A percentile compares a stretch with the other conserved stretches of the same genome.
These are phyloP conservation scores for Phytopythium boreale DNA, from an alignment of 352 stramenopile genomes.

Conservation along the genomic window DNA sequence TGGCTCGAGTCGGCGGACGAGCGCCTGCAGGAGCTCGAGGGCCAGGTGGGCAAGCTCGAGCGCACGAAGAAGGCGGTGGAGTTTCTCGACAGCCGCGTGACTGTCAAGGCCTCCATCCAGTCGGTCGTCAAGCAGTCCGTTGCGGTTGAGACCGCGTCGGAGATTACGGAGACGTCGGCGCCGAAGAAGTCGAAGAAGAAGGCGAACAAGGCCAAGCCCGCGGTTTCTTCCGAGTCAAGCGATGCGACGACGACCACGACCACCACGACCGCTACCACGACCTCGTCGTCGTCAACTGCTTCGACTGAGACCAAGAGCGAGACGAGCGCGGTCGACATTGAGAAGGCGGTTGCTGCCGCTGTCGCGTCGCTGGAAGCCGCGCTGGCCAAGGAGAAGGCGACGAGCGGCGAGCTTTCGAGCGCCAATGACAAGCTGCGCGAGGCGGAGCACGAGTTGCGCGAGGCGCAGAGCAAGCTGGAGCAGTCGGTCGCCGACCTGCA, in stretches of 20 bases:
- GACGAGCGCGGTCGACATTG: neutral
- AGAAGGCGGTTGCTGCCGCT: slow-evolving; percentile 6
- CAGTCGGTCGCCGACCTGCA: slow-evolving; percentile 14
- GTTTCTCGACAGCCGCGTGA: slow-evolving; percentile 22
- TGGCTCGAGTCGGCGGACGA: slow-evolving; percentile 14
- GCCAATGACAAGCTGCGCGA: slow-evolving; percentile 17
- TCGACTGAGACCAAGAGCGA: slow-evolving; percentile 15
- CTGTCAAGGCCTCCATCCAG: neutral
- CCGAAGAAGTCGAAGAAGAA: slow-evolving; percentile 11
- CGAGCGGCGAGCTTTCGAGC: slow-evolving; percentile 12
- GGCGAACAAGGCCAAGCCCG: slow-evolving; percentile 15
- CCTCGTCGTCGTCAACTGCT: slow-evolving; percentile 7
- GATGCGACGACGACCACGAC: slow-evolving; percentile 3
- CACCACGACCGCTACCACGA: slow-evolving; percentile 11
- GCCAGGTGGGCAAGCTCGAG: slow-evolving; percentile 29
- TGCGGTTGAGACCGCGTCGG: neutral
- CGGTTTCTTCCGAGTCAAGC: slow-evolving; percentile 3
- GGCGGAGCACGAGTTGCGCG: slow-evolving; percentile 17
- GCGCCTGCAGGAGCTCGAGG: slow-evolving; percentile 27
- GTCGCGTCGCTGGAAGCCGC: slow-evolving; percentile 20
- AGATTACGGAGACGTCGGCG: slow-evolving; percentile 11
- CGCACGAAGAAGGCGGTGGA: slow-evolving; percentile 31
- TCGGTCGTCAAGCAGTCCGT: neutral
- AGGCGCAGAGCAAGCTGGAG: slow-evolving; percentile 24
- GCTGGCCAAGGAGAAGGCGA: slow-evolving; percentile 18